Conservation (phyloP, 176 grass and related monocot genomes). For the Eleusine coracana region DNA sequence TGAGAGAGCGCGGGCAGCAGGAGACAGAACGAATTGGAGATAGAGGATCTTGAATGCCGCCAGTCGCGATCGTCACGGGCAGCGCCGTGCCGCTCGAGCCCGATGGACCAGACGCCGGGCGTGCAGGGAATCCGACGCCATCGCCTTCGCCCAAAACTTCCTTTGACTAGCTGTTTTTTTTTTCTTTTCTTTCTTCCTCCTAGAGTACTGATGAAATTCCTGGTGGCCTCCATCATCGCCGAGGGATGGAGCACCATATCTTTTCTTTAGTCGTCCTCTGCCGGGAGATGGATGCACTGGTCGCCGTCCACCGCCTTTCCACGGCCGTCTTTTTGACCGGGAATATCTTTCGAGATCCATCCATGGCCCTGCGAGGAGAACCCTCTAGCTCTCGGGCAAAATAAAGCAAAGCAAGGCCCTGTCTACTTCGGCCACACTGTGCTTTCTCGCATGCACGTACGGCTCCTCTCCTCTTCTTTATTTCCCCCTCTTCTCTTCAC, state of each 20-base stretch:
- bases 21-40: too few species aligned
- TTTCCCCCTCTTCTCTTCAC: not conserved
- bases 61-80: not conserved
- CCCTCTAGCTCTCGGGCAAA: slow-evolving; percentile 33
- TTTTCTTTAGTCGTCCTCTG: slow-evolving; percentile 2
- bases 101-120: slow-evolving; percentile 6
- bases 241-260: slow-evolving; percentile 28
- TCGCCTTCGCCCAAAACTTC: slow-evolving; percentile 38
- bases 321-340: slow-evolving; percentile 61
- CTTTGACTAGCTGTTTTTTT: slow-evolving; percentile 35
- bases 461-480: slow-evolving; percentile 28
- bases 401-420: not conserved
- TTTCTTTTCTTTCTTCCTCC: not conserved
- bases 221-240: not conserved
- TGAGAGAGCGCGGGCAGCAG: too few species aligned
- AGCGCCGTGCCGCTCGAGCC: slow-evolving; percentile 9
- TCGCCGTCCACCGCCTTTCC: slow-evolving; percentile 40
- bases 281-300: slow-evolving; percentile 3
- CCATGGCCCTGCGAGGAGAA: slow-evolving; percentile 36
- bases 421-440: not conserved
- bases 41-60: not conserved
- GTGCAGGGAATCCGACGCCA: slow-evolving; percentile 40
- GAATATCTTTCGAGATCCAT: slow-evolving; percentile 44
- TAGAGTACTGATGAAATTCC: not conserved
- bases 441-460: slow-evolving; percentile 51